Conservation (phyloP, 768 basidiomycete genomes). For the Lanmaoa pseudosensibilis region DNA sequence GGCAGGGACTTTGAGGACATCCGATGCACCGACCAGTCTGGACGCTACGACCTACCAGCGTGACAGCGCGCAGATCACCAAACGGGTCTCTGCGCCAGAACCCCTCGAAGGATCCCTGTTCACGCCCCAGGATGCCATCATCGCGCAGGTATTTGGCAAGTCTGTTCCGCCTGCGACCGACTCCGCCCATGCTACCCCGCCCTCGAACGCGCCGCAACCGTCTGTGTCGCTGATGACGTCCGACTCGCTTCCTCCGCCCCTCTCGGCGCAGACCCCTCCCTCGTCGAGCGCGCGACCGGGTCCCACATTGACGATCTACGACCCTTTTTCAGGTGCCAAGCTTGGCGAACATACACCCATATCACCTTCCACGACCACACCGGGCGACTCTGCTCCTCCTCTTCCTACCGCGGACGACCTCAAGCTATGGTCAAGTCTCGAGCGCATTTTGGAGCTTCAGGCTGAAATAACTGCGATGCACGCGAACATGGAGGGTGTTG, state of each 20-base stretch:
- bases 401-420: conserved; percentile 37
- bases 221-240: conserved; percentile 14
- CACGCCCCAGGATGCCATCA: conserved; percentile 64
- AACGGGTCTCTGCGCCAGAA: neutral
- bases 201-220: conserved; percentile 8
- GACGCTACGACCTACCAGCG: conserved; percentile 5
- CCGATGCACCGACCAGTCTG: conserved; percentile 5
- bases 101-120: conserved; percentile 12
- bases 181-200: neutral
- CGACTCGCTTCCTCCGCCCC: conserved; percentile 13
- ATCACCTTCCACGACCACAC: conserved; percentile 5
- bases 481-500: conserved; percentile 68
- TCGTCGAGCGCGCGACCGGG: neutral
- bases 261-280: conserved; percentile 6
- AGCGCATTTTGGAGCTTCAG: conserved; percentile 69
- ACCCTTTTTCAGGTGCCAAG: conserved; percentile 34
- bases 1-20: conserved; percentile 8
- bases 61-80: neutral
- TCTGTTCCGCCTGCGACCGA: conserved; percentile 6
- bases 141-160: conserved; percentile 43
- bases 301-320: conserved; percentile 26
- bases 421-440: conserved; percentile 67
- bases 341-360: conserved; percentile 22
- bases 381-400: conserved; percentile 7
- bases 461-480: conserved; percentile 72